Conservation (phyloP, 352 stramenopile species). For the Globisporangium polare region DNA sequence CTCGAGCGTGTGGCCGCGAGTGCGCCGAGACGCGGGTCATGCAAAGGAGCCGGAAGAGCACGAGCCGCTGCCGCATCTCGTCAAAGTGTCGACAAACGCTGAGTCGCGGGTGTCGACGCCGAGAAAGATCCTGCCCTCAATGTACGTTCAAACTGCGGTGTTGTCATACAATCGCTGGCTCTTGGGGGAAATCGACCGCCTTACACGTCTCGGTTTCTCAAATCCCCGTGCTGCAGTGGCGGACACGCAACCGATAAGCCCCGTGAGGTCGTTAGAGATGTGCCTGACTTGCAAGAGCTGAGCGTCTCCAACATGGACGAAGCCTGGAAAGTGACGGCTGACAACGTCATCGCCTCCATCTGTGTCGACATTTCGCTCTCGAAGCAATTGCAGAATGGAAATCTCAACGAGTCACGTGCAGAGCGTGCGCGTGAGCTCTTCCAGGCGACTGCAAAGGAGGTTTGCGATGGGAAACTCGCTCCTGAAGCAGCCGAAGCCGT, state of each 20-base stretch:
- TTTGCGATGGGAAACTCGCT: slow-evolving; percentile 20
- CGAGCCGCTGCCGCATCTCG: background rate
- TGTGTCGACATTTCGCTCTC: slow-evolving; percentile 11
- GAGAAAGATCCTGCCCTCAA: slow-evolving; percentile 33
- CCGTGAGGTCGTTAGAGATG: background rate
- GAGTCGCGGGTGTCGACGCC: slow-evolving; percentile 18
- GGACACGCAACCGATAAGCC: background rate
- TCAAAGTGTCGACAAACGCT: background rate
- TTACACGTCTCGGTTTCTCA: too few relatives aligned
- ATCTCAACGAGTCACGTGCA: background rate
- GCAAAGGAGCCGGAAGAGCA: slow-evolving; percentile 12
- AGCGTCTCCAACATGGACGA: slow-evolving; percentile 22
- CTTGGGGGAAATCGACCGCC: too few relatives aligned
- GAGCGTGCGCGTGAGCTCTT: slow-evolving; percentile 17
- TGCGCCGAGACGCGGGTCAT: background rate
- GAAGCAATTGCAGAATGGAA: background rate
- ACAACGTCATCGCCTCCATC: slow-evolving; percentile 42
- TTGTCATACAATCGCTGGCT: background rate
- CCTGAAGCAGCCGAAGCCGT: slow-evolving; percentile 20
- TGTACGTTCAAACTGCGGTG: slow-evolving; percentile 16
- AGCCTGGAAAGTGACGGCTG: slow-evolving; percentile 50
- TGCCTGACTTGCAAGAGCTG: slow-evolving; percentile 7
- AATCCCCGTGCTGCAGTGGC: background rate
- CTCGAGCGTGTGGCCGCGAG: background rate
- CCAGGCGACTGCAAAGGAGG: slow-evolving; percentile 17